Conservation (phyloP, 208 protist genomes). For the Acanthamoeba lenticulata region DNA sequence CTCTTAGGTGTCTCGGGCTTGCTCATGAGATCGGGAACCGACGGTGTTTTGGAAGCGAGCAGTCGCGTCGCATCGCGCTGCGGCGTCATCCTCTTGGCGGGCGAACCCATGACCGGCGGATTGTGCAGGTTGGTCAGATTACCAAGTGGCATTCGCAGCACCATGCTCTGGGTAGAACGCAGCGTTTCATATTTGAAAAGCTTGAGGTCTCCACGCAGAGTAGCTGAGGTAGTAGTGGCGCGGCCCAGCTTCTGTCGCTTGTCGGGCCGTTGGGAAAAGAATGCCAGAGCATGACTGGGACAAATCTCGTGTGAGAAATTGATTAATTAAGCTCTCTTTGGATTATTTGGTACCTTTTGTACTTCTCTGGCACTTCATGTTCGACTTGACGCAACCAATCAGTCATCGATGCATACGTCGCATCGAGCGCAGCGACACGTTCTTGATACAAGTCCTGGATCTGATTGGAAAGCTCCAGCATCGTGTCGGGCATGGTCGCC, state of each 20-base stretch:
- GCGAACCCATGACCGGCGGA: neutral
- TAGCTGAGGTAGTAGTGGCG: neutral
- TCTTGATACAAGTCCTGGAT: constrained; percentile 26
- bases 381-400: neutral
- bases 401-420: neutral
- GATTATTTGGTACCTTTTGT: neutral
- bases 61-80: neutral
- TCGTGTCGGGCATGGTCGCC: neutral
- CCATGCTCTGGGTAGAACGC: constrained; percentile 13
- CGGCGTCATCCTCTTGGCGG: neutral
- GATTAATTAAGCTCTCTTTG: neutral
- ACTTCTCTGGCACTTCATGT: constrained; percentile 33
- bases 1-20: constrained; percentile 8
- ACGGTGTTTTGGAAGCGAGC: neutral
- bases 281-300: neutral
- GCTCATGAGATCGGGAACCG: neutral
- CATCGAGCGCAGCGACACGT: neutral
- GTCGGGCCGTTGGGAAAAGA: neutral
- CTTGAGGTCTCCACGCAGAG: constrained; percentile 22
- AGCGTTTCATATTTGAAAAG: neutral
- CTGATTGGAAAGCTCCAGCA: neutral
- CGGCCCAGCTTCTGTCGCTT: constrained; percentile 7
- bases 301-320: neutral
- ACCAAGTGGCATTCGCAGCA: neutral
- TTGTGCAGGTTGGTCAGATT: neutral